Percentiles rank a stretch among this genome's conserved stretches.
These are phyloP conservation scores for Eremochloa ophiuroides DNA, from an alignment of 176 grass and related monocot species.

Conservation along the genomic window DNA sequence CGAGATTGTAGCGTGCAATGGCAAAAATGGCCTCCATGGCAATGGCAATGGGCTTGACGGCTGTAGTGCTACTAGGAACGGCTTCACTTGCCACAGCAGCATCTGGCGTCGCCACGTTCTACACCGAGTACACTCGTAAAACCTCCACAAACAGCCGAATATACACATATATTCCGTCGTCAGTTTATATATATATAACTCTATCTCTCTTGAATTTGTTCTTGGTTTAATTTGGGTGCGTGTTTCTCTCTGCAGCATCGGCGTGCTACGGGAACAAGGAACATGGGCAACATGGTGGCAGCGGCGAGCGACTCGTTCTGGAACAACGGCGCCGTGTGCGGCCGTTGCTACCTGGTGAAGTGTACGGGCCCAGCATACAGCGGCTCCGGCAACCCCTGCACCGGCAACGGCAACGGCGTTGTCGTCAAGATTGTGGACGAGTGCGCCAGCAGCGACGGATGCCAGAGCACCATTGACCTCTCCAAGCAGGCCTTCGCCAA, in stretches of 20 bases:
- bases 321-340: conserved; percentile 23
- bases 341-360: neutral
- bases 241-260: too few relatives aligned
- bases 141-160: neutral
- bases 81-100: too few relatives aligned
- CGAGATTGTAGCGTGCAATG: too few relatives aligned
- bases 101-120: conserved; percentile 21
- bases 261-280: too few relatives aligned
- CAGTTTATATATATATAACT: too few relatives aligned
- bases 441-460: conserved; percentile 12
- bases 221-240: too few relatives aligned
- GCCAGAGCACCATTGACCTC: conserved; percentile 16
- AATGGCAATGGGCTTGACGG: too few relatives aligned
- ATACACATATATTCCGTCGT: too few relatives aligned
- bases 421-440: conserved; percentile 17
- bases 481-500: conserved; percentile 24
- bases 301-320: conserved; percentile 14
- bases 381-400: conserved; percentile 5
- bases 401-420: conserved; percentile 10
- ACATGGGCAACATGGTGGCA: conserved; percentile 6
- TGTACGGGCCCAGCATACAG: neutral
- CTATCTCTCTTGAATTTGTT: too few relatives aligned
- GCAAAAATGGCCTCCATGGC: too few relatives aligned
- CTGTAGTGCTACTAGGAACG: too few relatives aligned
- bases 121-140: neutral